A percentile compares a stretch with the other conserved stretches of the same genome.
phyloP scores from a whole-genome alignment of 1,139 yeast species.

The Lodderomyces metapsilosis region DNA sequence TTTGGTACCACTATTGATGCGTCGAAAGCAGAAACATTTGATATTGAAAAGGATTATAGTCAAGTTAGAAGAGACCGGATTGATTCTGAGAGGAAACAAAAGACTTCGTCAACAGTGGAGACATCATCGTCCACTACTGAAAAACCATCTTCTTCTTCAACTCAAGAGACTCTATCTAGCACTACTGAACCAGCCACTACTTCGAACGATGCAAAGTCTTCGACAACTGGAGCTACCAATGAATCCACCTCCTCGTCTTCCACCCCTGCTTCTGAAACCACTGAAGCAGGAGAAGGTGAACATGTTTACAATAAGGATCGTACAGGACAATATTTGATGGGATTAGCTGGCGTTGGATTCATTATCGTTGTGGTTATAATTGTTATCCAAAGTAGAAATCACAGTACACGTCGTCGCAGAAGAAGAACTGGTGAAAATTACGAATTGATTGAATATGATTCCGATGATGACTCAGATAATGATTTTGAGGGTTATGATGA shows the following conservation, averaged over 20 bases:
- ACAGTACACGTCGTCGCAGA: slow-evolving; percentile 48
- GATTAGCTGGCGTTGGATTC: slow-evolving; percentile 60
- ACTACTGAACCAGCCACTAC: slow-evolving; percentile 6
- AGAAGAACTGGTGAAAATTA: slow-evolving; percentile 53
- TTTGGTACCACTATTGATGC: slow-evolving; percentile 81
- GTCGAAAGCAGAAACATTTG: slow-evolving; percentile 50
- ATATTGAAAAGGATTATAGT: slow-evolving; percentile 43
- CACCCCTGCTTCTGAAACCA: slow-evolving; percentile 9
- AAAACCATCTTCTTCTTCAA: slow-evolving; percentile 1
- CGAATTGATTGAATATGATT: slow-evolving; percentile 75
- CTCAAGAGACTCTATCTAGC: slow-evolving; percentile 3
- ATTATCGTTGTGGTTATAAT: slow-evolving; percentile 51
- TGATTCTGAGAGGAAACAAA: slow-evolving; percentile 4
- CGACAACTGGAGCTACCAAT: background rate
- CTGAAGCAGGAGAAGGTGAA: slow-evolving; percentile 15
- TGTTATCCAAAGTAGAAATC: slow-evolving; percentile 51
- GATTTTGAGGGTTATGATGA: slow-evolving; percentile 31
- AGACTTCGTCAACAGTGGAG: slow-evolving; percentile 3
- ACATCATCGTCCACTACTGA: slow-evolving; percentile 3
- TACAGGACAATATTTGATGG: slow-evolving; percentile 59
- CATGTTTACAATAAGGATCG: slow-evolving; percentile 27
- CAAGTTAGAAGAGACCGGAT: slow-evolving; percentile 28
- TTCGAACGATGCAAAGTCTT: slow-evolving; percentile 3
- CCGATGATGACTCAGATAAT: slow-evolving; percentile 58
- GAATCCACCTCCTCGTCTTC: slow-evolving; percentile 4